A percentile compares a stretch with the other conserved stretches of the same genome.
These are phyloP conservation scores for Croton setiger DNA, from an alignment of 441 rosid species.

Conservation along the genomic window DNA sequence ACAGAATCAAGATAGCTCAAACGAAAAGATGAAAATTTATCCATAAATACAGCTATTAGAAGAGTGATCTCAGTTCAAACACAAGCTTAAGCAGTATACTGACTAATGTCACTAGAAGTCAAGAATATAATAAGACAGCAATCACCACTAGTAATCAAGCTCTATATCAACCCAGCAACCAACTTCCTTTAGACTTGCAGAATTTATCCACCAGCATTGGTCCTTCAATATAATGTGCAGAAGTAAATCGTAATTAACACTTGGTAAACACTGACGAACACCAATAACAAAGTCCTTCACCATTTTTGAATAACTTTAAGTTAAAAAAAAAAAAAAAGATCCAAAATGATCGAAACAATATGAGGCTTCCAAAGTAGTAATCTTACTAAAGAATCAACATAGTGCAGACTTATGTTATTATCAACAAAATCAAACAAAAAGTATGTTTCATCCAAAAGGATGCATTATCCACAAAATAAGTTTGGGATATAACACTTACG, in stretches of 20 bases:
- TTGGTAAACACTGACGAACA: too few relatives aligned
- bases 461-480: not conserved
- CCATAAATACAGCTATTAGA: not conserved
- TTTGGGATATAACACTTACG: conserved; percentile 38
- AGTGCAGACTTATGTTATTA: not conserved
- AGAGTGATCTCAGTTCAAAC: not conserved
- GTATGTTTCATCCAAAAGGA: not conserved
- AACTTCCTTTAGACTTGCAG: too few relatives aligned
- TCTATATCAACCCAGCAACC: not conserved
- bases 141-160: not conserved
- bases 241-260: not conserved
- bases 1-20: not conserved
- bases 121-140: too few relatives aligned
- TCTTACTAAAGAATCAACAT: not conserved
- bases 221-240: not conserved
- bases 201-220: not conserved
- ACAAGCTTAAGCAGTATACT: not conserved
- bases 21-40: not conserved
- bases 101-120: not conserved
- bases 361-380: not conserved
- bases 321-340: not conserved
- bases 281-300: not conserved
- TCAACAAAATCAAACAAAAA: not conserved
- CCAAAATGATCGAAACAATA: not conserved
- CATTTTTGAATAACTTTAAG: not conserved